phyloP scores from a whole-genome alignment of 1,139 yeast species.

The Hyphopichia buzzinii region DNA sequence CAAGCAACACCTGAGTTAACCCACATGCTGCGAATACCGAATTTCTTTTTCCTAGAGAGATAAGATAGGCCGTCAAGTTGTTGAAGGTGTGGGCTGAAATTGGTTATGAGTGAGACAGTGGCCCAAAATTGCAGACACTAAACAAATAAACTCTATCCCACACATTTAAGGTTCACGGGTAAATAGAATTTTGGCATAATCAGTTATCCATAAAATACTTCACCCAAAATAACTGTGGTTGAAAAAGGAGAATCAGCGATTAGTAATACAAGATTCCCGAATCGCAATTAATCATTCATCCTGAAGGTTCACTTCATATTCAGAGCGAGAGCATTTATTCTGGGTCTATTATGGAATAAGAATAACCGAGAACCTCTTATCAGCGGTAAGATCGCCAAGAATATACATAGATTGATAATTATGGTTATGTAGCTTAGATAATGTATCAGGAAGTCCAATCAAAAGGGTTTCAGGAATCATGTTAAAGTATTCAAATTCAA shows the following conservation, averaged over 20 bases:
- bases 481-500: background rate
- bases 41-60: too few relatives aligned
- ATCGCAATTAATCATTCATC: too few relatives aligned
- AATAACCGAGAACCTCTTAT: background rate
- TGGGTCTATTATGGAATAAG: background rate
- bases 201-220: too few relatives aligned
- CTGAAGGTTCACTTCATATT: too few relatives aligned
- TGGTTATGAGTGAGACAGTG: background rate
- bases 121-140: background rate
- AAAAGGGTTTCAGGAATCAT: background rate
- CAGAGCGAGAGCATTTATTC: background rate
- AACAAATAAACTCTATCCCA: background rate
- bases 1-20: too few relatives aligned
- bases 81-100: background rate
- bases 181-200: too few relatives aligned
- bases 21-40: too few relatives aligned
- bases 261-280: too few relatives aligned
- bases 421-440: background rate
- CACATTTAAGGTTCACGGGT: background rate
- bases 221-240: background rate
- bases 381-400: background rate
- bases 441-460: background rate
- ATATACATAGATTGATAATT: background rate
- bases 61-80: too few relatives aligned
- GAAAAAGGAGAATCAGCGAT: too few relatives aligned